Conservation (phyloP, 495 filamentous ascomycete species). For the Xylaria telfairii region DNA sequence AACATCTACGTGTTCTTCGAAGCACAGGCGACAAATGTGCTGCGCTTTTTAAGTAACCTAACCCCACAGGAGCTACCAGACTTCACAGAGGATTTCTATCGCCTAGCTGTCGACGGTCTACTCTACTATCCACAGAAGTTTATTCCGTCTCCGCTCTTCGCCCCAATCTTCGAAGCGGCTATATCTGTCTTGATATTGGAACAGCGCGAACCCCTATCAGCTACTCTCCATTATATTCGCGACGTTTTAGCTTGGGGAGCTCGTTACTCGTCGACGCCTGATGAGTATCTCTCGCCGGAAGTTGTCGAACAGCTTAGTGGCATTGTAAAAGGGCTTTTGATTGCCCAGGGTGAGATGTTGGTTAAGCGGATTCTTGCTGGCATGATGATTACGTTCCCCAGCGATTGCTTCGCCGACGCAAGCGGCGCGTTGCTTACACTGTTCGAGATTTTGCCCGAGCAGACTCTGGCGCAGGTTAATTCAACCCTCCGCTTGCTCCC, state of each 20-base stretch:
- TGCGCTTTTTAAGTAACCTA: slow-evolving; percentile 86
- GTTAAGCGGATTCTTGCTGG: slow-evolving; percentile 87
- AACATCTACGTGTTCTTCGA: slow-evolving; percentile 95
- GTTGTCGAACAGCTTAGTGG: slow-evolving; percentile 64
- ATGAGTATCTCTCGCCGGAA: slow-evolving; percentile 63
- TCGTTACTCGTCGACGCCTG: slow-evolving; percentile 70
- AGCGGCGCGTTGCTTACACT: slow-evolving; percentile 87
- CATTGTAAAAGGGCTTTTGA: slow-evolving; percentile 73
- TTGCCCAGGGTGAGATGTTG: slow-evolving; percentile 75
- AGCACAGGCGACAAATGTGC: slow-evolving; percentile 84
- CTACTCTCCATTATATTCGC: slow-evolving; percentile 90
- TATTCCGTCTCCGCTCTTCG: slow-evolving; percentile 76
- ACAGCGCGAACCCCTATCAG: slow-evolving; percentile 87
- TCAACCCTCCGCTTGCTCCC: slow-evolving; percentile 84
- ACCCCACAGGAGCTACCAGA: slow-evolving; percentile 89
- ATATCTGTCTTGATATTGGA: slow-evolving; percentile 84
- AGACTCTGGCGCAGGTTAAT: slow-evolving; percentile 80
- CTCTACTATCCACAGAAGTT: slow-evolving; percentile 88
- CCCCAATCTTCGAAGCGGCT: slow-evolving; percentile 84
- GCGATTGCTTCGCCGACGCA: slow-evolving; percentile 92
- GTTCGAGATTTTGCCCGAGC: slow-evolving; percentile 83
- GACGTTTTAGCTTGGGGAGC: slow-evolving; percentile 91
- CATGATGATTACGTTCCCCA: slow-evolving; percentile 98
- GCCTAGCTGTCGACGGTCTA: slow-evolving; percentile 84
- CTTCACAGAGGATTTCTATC: slow-evolving; percentile 99